These are phyloP conservation scores for Boletus patriciae DNA, from an alignment of 768 basidiomycete genomes.

Conservation along the genomic window DNA sequence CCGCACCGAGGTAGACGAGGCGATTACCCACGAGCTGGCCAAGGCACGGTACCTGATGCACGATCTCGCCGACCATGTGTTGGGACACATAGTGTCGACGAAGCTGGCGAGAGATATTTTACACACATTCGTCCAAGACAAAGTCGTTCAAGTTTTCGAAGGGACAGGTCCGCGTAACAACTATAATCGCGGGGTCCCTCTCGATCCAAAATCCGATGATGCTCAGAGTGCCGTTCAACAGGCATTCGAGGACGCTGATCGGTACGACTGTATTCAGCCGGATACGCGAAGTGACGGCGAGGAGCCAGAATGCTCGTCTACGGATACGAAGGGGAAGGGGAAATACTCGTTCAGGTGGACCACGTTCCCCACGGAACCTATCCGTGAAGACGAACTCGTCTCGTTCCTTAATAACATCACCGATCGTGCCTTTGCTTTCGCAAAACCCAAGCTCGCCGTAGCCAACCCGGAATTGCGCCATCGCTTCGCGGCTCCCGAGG, in stretches of 20 bases:
- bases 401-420: constrained; percentile 8
- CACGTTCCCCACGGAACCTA: constrained; percentile 1
- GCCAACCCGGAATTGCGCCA: neutral
- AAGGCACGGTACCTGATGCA: constrained; percentile 5
- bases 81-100: constrained; percentile 1
- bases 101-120: constrained; percentile 4
- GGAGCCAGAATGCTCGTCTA: neutral
- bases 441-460: neutral
- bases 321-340: neutral
- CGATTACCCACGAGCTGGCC: constrained; percentile 7
- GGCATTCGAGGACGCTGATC: constrained; percentile 4
- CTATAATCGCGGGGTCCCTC: neutral
- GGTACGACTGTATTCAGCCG: neutral
- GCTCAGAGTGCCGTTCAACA: neutral
- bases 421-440: constrained; percentile 7
- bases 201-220: neutral
- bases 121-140: neutral
- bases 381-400: constrained; percentile 5
- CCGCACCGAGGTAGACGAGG: neutral
- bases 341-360: constrained; percentile 6
- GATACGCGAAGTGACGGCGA: neutral
- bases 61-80: constrained; percentile 16
- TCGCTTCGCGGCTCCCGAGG: constrained; percentile 2
- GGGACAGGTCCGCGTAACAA: neutral
- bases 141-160: constrained; percentile 1